Evolutionary conservation across 1,139 yeast genomes (phyloP).

Genomic region (Meyerozyma carpophila): DNA sequence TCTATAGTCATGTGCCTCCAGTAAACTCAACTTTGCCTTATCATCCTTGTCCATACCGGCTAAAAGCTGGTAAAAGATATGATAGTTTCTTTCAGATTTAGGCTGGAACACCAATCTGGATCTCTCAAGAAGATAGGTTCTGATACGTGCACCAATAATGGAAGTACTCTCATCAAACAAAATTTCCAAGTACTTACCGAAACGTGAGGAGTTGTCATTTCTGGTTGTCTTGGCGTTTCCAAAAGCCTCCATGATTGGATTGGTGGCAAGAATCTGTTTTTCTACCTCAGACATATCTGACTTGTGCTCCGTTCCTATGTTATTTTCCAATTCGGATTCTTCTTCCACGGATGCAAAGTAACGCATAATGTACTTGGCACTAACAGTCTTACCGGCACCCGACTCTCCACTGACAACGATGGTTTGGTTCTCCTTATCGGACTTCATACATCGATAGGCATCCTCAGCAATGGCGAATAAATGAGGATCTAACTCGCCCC

Average conservation of each 20-base stretch:
- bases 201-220: constrained; percentile 95
- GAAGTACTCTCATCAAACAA: constrained; percentile 68
- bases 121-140: constrained; percentile 89
- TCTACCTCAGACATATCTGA: constrained; percentile 89
- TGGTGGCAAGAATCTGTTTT: constrained; percentile 91
- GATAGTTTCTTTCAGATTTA: constrained; percentile 82
- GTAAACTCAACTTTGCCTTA: constrained; percentile 55
- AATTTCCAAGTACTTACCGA: constrained; percentile 93
- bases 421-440: constrained; percentile 81
- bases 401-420: constrained; percentile 97
- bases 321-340: constrained; percentile 31
- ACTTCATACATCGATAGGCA: constrained; percentile 93
- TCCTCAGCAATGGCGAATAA: constrained; percentile 97
- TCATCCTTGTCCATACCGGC: constrained; percentile 67
- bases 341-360: constrained; percentile 94
- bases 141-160: constrained; percentile 89
- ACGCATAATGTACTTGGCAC: constrained; percentile 96
- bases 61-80: constrained; percentile 86
- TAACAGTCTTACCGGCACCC: constrained; percentile 98
- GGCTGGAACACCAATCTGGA: constrained; percentile 96
- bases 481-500: constrained; percentile 96
- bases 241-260: constrained; percentile 97
- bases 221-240: constrained; percentile 98
- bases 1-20: constrained; percentile 61
- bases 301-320: constrained; percentile 38